Evolutionary conservation across 176 grass and related monocot species (phyloP).

Genomic region (Oryza australiensis): DNA sequence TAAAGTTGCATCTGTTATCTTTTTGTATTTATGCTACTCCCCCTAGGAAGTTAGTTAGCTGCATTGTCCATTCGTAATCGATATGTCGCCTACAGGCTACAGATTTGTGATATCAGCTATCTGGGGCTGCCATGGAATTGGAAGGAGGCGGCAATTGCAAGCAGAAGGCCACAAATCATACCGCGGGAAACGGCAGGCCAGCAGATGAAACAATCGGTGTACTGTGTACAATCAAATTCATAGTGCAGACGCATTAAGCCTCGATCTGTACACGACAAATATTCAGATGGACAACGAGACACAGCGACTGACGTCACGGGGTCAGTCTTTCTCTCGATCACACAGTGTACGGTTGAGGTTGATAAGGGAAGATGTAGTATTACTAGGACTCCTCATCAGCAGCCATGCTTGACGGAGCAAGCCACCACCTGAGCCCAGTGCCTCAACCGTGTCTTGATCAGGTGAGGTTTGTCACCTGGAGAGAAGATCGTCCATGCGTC

Average conservation of each 20-base stretch:
- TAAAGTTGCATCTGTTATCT: too few species aligned
- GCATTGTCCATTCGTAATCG: too few species aligned
- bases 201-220: neutral
- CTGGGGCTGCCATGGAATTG: neutral
- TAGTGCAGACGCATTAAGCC: neutral
- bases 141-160: neutral
- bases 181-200: neutral
- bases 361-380: too few species aligned
- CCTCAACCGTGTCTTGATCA: slow-evolving; percentile 44
- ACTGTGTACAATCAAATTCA: slow-evolving; percentile 9
- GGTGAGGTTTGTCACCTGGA: slow-evolving; percentile 41
- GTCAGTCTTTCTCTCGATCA: too few species aligned
- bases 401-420: slow-evolving; percentile 37
- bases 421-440: slow-evolving; percentile 52
- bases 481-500: slow-evolving; percentile 45
- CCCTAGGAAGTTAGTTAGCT: too few species aligned
- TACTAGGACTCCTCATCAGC: neutral
- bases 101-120: neutral
- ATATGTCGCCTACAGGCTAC: too few species aligned
- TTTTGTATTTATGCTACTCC: too few species aligned
- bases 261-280: slow-evolving; percentile 24
- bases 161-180: neutral
- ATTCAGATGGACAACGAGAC: neutral
- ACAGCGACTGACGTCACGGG: neutral
- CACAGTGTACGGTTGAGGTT: too few species aligned